Conservation (phyloP, 129 eudicot genomes). For the Helianthus tuberosus region DNA sequence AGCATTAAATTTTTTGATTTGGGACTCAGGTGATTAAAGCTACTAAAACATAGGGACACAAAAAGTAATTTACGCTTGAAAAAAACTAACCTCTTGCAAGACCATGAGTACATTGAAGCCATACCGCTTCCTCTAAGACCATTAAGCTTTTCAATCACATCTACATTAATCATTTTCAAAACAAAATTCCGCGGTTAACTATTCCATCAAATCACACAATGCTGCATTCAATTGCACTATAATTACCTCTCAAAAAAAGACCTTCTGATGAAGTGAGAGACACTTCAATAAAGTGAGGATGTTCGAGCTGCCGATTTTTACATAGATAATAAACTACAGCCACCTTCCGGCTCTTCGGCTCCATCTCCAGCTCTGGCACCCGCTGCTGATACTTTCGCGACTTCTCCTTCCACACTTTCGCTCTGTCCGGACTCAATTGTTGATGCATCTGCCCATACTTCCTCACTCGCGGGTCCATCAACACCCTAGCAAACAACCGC, state of each 20-base stretch:
- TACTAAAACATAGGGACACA: too few species aligned
- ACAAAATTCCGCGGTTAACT: not conserved
- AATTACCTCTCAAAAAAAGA: constrained; percentile 73
- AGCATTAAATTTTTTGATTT: not conserved
- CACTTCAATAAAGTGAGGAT: constrained; percentile 96
- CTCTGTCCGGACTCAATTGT: constrained; percentile 89
- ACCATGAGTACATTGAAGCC: constrained; percentile 96
- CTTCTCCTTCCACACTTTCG: constrained; percentile 94
- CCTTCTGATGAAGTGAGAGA: constrained; percentile 80
- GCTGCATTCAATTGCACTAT: constrained; percentile 42
- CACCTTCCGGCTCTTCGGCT: constrained; percentile 44
- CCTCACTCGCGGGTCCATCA: constrained; percentile 73
- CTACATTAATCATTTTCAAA: constrained; percentile 38
- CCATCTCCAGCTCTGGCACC: constrained; percentile 19
- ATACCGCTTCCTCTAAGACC: constrained; percentile 90
- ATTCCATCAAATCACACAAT: constrained; percentile 12
- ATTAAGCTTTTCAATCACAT: constrained; percentile 91
- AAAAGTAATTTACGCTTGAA: too few species aligned
- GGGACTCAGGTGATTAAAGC: too few species aligned
- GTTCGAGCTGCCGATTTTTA: constrained; percentile 90
- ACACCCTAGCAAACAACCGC: constrained; percentile 41
- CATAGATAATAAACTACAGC: constrained; percentile 87
- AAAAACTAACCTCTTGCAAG: constrained; percentile 87
- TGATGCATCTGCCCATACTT: constrained; percentile 64
- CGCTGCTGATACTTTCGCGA: constrained; percentile 73